phyloP scores from a whole-genome alignment of 768 basidiomycete species.

The Panaeolus cyanescens region DNA sequence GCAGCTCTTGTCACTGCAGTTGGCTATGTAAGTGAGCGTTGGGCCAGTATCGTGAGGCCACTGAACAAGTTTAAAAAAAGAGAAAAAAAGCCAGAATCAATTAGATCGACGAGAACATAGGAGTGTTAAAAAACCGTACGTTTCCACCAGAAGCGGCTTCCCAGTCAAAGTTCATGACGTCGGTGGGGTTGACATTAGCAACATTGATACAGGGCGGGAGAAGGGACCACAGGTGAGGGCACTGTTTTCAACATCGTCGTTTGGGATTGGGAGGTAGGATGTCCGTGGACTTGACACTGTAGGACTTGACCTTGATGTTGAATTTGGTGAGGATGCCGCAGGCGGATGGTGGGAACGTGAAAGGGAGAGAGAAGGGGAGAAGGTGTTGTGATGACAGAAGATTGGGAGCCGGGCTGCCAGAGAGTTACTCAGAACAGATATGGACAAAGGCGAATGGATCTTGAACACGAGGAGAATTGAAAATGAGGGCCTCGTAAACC shows the following conservation, averaged over 20 bases:
- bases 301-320: constrained; percentile 40
- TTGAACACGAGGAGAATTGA: too few relatives aligned
- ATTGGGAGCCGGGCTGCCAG: too few relatives aligned
- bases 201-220: constrained; percentile 46
- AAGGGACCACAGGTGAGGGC: constrained; percentile 64
- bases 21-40: constrained; percentile 72
- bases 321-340: constrained; percentile 45
- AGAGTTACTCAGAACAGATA: too few relatives aligned
- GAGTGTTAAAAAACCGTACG: constrained; percentile 26
- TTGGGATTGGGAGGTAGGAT: constrained; percentile 45
- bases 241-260: constrained; percentile 57
- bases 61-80: constrained; percentile 17
- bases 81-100: background rate
- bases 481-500: constrained; percentile 89
- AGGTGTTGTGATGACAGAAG: constrained; percentile 27
- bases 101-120: background rate
- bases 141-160: constrained; percentile 40
- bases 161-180: constrained; percentile 59
- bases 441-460: too few relatives aligned
- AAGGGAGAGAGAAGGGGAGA: constrained; percentile 32
- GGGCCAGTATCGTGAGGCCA: constrained; percentile 61
- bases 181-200: constrained; percentile 62
- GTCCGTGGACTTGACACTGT: constrained; percentile 18
- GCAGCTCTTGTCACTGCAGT: constrained; percentile 56
- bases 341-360: constrained; percentile 37